Evolutionary conservation across 148 eudicot species (phyloP), one percentile per base, ranked within the genome.

Genomic region (Fagopyrum esculentum): DNA sequence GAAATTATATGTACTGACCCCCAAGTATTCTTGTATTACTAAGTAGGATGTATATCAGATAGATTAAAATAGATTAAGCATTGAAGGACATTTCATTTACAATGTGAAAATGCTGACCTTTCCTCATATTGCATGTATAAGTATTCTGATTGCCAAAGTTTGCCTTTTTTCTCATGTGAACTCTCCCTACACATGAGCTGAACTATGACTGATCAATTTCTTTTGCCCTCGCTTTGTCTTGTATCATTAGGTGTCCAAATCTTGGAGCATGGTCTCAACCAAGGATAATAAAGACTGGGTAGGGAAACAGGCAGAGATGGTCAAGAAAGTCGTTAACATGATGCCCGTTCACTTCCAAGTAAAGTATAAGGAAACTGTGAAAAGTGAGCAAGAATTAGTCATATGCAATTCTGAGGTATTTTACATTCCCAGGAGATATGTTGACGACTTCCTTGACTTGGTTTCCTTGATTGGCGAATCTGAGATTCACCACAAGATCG

Each of bases 291-390:
- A 81, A 6, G 90, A 89, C 75, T 95, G 99, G 97, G 87, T 86
- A 19, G 71, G 71, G 16, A 79, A 84, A 86, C 99, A 95, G 85
- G 88, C 94, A 47, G 87, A 89, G 30, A 84, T 87, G 87, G 97
- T 95, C 9, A 95, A 88, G 82, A 83, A 89, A 77, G 86, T 90
- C 13, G 96, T 95, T n/a, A 78, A 77, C 60, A 80, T 87, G 69
- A 90, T 95, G 99, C 96, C 99, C 22, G 99, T 85, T 77, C 97
- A 95, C 74, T 84, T 92, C 71, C 99, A 95, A 86, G 90, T 92
- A 80, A 90, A 84, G 68, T 95, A 87, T 85, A 95, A 92, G 83
- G 89, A 81, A 80, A 79, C 92, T 17, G 74, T 77, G 54, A 87
- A 84, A 45, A 83, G 76, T 48, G 80, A 83, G n/a, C 64, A 77